Evolutionary conservation across 257 asterid genomes (phyloP).

Genomic region (Ilex asprella): DNA sequence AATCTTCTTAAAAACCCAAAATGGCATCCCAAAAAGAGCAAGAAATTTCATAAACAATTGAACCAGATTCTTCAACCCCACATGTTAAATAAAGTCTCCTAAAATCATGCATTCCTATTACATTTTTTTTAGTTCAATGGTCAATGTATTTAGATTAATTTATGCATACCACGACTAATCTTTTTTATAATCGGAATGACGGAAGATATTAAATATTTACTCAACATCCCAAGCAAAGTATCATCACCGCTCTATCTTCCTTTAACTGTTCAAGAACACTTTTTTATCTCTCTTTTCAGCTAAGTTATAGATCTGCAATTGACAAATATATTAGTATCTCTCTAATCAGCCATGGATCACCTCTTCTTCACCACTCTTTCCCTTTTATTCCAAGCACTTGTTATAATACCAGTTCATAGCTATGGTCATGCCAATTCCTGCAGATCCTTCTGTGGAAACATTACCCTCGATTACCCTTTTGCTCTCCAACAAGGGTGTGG

Average conservation of each 20-base stretch:
- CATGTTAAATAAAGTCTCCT: neutral
- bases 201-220: neutral
- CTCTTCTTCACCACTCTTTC: constrained; percentile 15
- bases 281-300: neutral
- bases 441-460: constrained; percentile 80
- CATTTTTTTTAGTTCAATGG: too few relatives aligned
- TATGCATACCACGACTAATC: too few relatives aligned
- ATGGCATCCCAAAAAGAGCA: constrained; percentile 16
- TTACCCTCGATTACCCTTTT: constrained; percentile 74
- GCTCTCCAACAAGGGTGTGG: constrained; percentile 76
- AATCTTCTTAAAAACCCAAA: constrained; percentile 15
- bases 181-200: accelerated
- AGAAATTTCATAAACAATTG: constrained; percentile 23
- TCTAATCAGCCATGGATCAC: constrained; percentile 33
- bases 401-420: constrained; percentile 19
- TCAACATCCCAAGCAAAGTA: constrained; percentile 65
- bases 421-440: constrained; percentile 42
- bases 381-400: constrained; percentile 14
- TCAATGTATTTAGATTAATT: too few relatives aligned
- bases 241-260: constrained; percentile 18
- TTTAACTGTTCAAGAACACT: neutral
- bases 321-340: neutral
- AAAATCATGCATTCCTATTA: constrained; percentile 12
- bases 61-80: constrained; percentile 33
- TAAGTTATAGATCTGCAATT: too few relatives aligned